Conservation (phyloP, 345 rosid genomes). For the Lumnitzera racemosa region DNA sequence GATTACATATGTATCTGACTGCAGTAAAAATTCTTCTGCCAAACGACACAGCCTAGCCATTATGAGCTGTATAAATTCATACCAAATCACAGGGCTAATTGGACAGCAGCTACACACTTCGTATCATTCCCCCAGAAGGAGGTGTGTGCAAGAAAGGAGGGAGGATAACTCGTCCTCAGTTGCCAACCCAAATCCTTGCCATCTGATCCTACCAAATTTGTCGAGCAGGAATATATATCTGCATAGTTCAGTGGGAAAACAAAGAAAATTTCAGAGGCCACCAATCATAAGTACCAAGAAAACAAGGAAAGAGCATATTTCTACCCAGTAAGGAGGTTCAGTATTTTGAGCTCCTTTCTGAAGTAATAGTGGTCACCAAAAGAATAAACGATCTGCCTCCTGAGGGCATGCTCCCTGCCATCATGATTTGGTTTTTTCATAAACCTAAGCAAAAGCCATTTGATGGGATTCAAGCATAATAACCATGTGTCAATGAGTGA, state of each 20-base stretch:
- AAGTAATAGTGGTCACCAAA: conserved; percentile 90
- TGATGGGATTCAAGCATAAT: conserved; percentile 52
- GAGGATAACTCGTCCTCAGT: conserved; percentile 66
- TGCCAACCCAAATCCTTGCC: conserved; percentile 87
- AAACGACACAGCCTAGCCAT: no score
- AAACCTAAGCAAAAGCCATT: conserved; percentile 49
- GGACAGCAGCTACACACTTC: conserved; percentile 8
- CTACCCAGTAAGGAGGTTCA: conserved; percentile 96
- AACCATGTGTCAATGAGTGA: conserved; percentile 84
- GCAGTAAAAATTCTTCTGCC: no score
- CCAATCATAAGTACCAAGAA: not conserved
- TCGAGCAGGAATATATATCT: conserved; percentile 70
- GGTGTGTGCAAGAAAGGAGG: conserved; percentile 64
- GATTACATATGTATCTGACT: no score
- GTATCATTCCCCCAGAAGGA: conserved; percentile 52
- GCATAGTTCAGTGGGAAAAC: not conserved
- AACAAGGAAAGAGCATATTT: not conserved
- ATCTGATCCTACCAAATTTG: conserved; percentile 77
- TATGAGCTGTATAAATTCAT: no score
- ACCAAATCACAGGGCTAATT: no score
- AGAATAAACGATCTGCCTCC: conserved; percentile 62
- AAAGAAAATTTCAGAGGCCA: not conserved
- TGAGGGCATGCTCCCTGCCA: conserved; percentile 32
- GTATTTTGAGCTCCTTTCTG: conserved; percentile 68
- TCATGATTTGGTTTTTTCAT: conserved; percentile 44